A percentile compares a stretch with the other conserved stretches of the same genome.
Conservation (phyloP, 805 yeast species). For the Zygoascus biomembranicola region DNA sequence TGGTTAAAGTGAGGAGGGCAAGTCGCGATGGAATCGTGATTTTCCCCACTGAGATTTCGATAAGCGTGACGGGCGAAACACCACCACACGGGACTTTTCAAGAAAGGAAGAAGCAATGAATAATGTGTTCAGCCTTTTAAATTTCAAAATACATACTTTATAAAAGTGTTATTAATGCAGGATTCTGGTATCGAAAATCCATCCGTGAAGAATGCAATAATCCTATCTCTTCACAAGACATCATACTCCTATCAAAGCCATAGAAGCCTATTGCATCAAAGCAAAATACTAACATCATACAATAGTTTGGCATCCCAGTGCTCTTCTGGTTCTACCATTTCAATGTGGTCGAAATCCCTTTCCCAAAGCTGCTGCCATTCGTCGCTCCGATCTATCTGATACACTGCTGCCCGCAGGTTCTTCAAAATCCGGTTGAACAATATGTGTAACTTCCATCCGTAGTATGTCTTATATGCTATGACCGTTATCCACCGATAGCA, state of each 20-base stretch:
- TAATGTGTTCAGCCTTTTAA: no score
- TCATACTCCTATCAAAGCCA: neutral
- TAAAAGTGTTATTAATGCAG: no score
- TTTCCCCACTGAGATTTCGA: neutral
- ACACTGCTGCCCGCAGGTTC: neutral
- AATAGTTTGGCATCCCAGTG: neutral
- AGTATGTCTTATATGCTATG: constrained; percentile 4
- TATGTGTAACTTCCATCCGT: constrained; percentile 11
- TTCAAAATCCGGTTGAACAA: constrained; percentile 8
- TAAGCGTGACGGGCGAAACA: no score
- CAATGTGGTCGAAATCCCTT: neutral
- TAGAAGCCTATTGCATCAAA: neutral
- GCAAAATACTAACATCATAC: neutral
- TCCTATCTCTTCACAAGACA: no score
- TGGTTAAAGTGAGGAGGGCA: constrained; percentile 21
- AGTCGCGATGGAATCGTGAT: neutral
- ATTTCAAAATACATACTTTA: no score
- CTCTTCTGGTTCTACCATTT: neutral
- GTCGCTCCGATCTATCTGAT: neutral
- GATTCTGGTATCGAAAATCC: no score
- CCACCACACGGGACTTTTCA: no score
- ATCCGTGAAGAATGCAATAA: no score
- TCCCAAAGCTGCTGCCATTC: constrained; percentile 1
- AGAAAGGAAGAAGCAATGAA: no score
- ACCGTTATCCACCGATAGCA: constrained; percentile 5